Conservation (phyloP, 2,329 filamentous ascomycete species). For the Colletotrichum cuscutae region DNA sequence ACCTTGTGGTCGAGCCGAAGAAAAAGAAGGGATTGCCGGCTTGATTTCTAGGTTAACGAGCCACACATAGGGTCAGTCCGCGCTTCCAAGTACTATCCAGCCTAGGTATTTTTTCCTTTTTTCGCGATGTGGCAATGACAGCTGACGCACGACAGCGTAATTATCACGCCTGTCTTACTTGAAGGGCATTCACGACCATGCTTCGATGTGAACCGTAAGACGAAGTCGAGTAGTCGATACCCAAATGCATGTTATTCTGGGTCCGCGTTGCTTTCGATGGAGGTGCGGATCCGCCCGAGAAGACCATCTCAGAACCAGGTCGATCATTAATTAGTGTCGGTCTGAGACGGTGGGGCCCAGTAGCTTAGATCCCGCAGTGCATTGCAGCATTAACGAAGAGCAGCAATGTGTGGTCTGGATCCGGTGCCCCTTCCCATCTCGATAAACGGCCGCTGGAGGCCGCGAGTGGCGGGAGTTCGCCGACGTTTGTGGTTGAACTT, state of each 20-base stretch:
- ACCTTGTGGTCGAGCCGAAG: constrained; percentile 4
- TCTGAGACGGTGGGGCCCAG: background rate
- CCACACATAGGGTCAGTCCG: constrained; percentile 5
- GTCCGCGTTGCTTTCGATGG: constrained; percentile 10
- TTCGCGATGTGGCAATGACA: too few relatives aligned
- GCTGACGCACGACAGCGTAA: background rate
- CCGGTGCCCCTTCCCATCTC: constrained; percentile 16
- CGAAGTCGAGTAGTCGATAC: background rate
- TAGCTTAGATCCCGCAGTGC: background rate
- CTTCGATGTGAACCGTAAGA: background rate
- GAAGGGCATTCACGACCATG: background rate
- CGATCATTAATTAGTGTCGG: background rate
- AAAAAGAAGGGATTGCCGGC: constrained; percentile 12
- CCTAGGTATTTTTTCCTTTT: background rate
- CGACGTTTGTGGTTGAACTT: constrained; percentile 11
- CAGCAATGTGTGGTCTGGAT: constrained; percentile 3
- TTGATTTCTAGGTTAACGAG: constrained; percentile 4
- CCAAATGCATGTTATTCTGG: background rate
- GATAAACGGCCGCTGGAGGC: constrained; percentile 12
- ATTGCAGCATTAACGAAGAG: background rate
- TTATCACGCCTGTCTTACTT: background rate
- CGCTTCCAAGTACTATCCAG: background rate
- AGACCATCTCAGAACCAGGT: constrained; percentile 6
- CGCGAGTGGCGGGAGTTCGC: background rate
- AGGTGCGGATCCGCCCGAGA: constrained; percentile 25